Evolutionary conservation across 345 rosid species (phyloP).

Genomic region (Sisymbrium irio): DNA sequence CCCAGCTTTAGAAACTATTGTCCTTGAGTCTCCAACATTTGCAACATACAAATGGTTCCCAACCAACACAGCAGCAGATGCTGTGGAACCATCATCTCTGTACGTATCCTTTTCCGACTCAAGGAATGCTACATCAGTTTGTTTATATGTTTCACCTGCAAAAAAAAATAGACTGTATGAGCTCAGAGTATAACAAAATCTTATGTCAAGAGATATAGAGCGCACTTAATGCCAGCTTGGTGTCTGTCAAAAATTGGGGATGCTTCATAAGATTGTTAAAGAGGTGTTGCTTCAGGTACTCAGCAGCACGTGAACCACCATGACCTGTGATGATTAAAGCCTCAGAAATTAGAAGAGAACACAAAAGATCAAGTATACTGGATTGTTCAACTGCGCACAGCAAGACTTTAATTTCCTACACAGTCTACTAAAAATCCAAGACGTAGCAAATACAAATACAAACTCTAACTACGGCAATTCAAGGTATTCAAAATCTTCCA

Average conservation of each 20-base stretch:
- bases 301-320: constrained; percentile 99
- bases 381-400: background rate
- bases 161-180: background rate
- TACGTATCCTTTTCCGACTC: constrained; percentile 74
- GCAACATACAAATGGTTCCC: constrained; percentile 95
- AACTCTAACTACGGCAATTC: background rate
- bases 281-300: constrained; percentile 86
- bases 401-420: background rate
- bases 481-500: background rate
- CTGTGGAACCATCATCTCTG: constrained; percentile 98
- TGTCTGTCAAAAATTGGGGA: constrained; percentile 72
- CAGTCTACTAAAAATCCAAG: background rate
- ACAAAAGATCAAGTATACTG: background rate
- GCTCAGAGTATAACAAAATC: constrained; percentile 18
- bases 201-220: constrained; percentile 18
- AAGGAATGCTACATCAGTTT: constrained; percentile 82
- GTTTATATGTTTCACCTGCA: constrained; percentile 88
- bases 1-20: constrained; percentile 88
- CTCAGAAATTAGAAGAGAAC: background rate
- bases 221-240: constrained; percentile 84
- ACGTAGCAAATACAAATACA: background rate
- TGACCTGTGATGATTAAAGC: constrained; percentile 64
- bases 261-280: constrained; percentile 90
- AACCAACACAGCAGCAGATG: constrained; percentile 90
- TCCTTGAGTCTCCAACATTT: constrained; percentile 97